Conservation (phyloP, 306 rosid genomes). For the Casuarina glauca region DNA sequence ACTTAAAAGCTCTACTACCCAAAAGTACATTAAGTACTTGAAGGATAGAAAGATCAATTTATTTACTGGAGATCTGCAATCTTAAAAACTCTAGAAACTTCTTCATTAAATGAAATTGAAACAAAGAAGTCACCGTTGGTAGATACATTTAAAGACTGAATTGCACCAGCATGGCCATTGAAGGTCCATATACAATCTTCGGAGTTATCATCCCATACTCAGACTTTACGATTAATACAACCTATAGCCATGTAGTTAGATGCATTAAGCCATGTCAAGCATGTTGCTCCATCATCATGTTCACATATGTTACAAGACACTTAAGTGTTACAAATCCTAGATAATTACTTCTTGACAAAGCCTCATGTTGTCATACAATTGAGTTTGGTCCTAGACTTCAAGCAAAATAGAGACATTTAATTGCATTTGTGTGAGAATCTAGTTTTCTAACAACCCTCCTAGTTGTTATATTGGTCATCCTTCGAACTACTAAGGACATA, state of each 20-base stretch:
- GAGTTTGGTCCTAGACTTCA: conserved; percentile 52
- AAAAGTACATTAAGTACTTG: background rate
- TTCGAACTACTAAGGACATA: conserved; percentile 76
- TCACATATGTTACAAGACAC: conserved; percentile 58
- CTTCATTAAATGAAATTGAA: conserved; percentile 61
- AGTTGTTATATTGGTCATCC: conserved; percentile 74
- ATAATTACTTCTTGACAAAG: conserved; percentile 67
- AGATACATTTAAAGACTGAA: conserved; percentile 65
- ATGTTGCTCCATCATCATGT: conserved; percentile 68
- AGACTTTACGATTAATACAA: conserved; percentile 67
- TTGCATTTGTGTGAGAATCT: conserved; percentile 66
- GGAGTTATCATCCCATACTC: conserved; percentile 82
- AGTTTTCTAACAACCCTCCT: conserved; percentile 78
- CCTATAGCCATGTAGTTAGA: conserved; percentile 66
- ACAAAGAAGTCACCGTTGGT: conserved; percentile 63
- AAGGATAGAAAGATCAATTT: conserved; percentile 3
- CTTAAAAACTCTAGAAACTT: conserved; percentile 79
- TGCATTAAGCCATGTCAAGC: conserved; percentile 76
- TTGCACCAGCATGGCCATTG: conserved; percentile 57
- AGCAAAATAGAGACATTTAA: conserved; percentile 72
- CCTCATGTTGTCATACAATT: conserved; percentile 82
- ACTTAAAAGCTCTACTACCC: background rate
- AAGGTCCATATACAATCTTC: conserved; percentile 76
- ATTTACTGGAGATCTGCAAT: conserved; percentile 47
- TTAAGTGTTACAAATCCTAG: conserved; percentile 78